phyloP scores from a whole-genome alignment of 352 stramenopile species.

The Phytophthora cactorum region DNA sequence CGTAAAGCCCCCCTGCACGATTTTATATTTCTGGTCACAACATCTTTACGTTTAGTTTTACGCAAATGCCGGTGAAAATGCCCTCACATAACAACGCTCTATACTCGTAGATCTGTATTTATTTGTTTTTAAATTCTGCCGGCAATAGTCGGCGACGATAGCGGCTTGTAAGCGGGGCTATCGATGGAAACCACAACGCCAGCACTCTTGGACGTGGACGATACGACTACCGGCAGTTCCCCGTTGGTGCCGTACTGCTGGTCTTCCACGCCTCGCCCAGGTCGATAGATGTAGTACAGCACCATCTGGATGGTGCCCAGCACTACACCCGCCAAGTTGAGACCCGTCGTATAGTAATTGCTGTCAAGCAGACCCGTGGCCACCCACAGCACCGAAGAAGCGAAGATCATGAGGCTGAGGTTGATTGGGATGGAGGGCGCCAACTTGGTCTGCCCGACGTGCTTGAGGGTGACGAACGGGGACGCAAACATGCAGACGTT shows the following conservation, averaged over 20 bases:
- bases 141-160: constrained; percentile 1
- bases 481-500: constrained; percentile 59
- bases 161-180: constrained; percentile 19
- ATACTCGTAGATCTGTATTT: too few relatives aligned
- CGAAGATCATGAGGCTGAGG: constrained; percentile 54
- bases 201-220: constrained; percentile 6
- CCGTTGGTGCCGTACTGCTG: neutral
- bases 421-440: constrained; percentile 53
- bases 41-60: too few relatives aligned
- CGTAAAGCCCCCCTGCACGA: too few relatives aligned
- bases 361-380: constrained; percentile 45
- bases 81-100: too few relatives aligned
- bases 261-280: neutral
- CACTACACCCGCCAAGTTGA: constrained; percentile 43
- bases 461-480: constrained; percentile 46
- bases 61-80: too few relatives aligned
- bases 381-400: constrained; percentile 57
- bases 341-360: constrained; percentile 50
- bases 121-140: neutral
- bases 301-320: constrained; percentile 48
- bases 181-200: constrained; percentile 7
- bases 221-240: constrained; percentile 5
- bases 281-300: constrained; percentile 55
- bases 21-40: too few relatives aligned
- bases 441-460: constrained; percentile 50